Evolutionary conservation across 192 early-diverging fungal genomes (phyloP), one percentile per base, ranked within the genome.

Genomic region (Lunasporangiospora selenospora): DNA sequence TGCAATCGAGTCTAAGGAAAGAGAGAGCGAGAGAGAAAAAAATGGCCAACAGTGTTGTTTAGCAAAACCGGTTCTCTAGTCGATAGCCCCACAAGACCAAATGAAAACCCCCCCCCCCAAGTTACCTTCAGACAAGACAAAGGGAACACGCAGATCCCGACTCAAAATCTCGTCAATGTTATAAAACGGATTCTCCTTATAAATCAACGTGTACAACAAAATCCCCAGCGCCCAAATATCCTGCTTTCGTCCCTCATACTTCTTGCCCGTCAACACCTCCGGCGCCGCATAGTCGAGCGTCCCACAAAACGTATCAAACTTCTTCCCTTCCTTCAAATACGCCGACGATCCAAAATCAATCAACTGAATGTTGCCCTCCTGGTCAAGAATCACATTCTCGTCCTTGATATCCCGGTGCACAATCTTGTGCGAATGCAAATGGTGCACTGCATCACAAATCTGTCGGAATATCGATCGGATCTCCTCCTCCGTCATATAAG

Each of bases 341-440:
- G 85, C 84, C 0, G 88, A 85, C 42, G 83, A 83, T 12, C 93
- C 93, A 85, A 95, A 95, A 60, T 95, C 93, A 53, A 94, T 89
- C 52, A 95, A 63, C 49, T 92, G 87, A 44, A 91, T 77, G n/a
- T 61, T 67, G 45, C 78, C 75, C 16, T 65, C 33, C 39, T 85
- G 71, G 62, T 88, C 85, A 45, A 90, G 58, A 56, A 93, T 85
- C n/a, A 92, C 87, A 75, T 95, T 95, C 58, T 95, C 93, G 51
- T 95, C 93, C 70, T 95, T 95, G 67, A 95, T 93, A 75, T 95
- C 93, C 27, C 90, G 75, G 50, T 95, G 93, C 16, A 89, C 87
- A 64, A 92, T 88, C 29, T 81, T 82, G 45, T 85, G 70, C 27
- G 71, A 60, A 57, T 90, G 88, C 29, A 90, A 48, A 67, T 89